Evolutionary conservation across 129 eudicot genomes (phyloP), one percentile per base, ranked within the genome.

Genomic region (Flaveria trinervia): DNA sequence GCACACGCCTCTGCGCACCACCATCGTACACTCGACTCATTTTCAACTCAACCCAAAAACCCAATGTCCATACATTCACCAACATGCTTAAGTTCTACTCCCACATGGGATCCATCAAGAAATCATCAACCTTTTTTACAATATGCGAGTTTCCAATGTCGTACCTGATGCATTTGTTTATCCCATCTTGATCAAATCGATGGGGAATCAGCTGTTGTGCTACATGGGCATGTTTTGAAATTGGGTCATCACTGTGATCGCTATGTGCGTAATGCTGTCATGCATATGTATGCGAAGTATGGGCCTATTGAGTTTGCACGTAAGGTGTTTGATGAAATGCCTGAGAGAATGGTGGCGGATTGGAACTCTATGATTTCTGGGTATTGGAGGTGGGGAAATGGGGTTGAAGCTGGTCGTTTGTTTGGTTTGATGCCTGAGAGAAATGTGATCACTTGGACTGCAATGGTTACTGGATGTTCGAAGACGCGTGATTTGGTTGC

Each of bases 291-390:
- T 56, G 90, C 85, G 11, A 92, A 86, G 33, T 74, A 79, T 70
- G 94, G 98, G 5, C 89, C 83, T 8, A 9, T 90, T 46, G 82
- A 77, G 44, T 68, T 61, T 74, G 96, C 94, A 3, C 88, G 94
- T 0, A 25, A 76, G 36, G 0, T 92, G 94, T 92, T 90, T 28
- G 98, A 92, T 86, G 96, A 88, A 83, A 89, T 90, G 89, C 12
- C 81, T 80, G 96, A 90, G 1, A 88, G 89, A 64, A 72, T 23
- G 74, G 77, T 85, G 49, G 86, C 88, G 2, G 96, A 92, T 85
- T 92, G 96, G 93, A 92, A 90, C 43, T 77, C 77, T 9, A 92
- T 92, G 88, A 88, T 92, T 77, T 89, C 96, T 39, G 96, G 92
- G 73, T 92, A 88, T 80, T 92, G 94, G 96, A 86, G 81, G 51